Percentiles rank a stretch among this genome's conserved stretches.
Evolutionary conservation across 495 filamentous ascomycete species (phyloP).

Genomic region (Hamigera avellanea): DNA sequence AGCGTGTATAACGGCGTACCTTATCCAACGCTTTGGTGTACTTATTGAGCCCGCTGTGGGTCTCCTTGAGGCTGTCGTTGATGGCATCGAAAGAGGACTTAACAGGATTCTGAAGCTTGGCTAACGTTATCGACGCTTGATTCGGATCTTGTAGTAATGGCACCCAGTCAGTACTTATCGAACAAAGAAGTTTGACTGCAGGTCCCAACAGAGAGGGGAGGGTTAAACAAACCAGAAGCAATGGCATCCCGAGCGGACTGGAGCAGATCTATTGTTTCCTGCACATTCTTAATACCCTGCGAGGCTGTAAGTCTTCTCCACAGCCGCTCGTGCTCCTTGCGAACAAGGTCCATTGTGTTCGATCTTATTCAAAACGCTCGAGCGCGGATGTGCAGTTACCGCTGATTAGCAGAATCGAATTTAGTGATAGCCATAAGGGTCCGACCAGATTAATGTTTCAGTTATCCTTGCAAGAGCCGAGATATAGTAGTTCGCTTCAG

Average conservation of each 20-base stretch:
- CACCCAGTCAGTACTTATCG: constrained; percentile 4
- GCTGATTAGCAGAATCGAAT: constrained; percentile 10
- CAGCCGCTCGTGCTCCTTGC: constrained; percentile 64
- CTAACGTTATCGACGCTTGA: constrained; percentile 55
- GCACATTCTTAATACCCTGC: constrained; percentile 60
- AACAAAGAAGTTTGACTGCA: neutral
- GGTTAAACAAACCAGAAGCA: constrained; percentile 41
- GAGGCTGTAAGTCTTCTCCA: constrained; percentile 56
- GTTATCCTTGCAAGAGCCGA: no score
- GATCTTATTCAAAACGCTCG: constrained; percentile 1
- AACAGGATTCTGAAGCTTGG: constrained; percentile 73
- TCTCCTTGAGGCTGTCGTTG: constrained; percentile 67
- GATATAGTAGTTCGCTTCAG: neutral
- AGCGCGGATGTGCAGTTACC: constrained; percentile 19
- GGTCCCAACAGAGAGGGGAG: neutral
- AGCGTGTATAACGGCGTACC: constrained; percentile 27
- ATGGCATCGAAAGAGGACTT: constrained; percentile 67
- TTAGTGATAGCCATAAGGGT: neutral
- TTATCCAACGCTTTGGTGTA: constrained; percentile 78
- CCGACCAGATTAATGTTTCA: no score
- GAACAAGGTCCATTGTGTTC: constrained; percentile 54
- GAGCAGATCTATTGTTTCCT: constrained; percentile 67
- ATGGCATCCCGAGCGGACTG: constrained; percentile 59
- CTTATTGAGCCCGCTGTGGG: constrained; percentile 63
- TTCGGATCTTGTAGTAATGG: constrained; percentile 46